These are phyloP conservation scores for Conticribra weissflogii DNA, from an alignment of 108 stramenopile genomes.

Conservation along the genomic window DNA sequence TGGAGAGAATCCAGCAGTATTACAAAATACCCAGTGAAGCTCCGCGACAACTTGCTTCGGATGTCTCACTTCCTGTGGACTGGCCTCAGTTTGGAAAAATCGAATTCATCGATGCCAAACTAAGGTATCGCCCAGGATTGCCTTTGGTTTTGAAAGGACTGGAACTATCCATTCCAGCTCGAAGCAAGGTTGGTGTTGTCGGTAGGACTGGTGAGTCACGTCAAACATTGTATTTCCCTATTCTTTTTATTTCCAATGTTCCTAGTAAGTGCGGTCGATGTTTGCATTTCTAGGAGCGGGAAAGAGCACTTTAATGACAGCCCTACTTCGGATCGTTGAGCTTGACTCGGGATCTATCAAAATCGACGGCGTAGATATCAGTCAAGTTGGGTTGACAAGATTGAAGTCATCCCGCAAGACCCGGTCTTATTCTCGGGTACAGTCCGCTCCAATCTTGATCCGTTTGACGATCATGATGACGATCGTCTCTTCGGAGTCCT, in stretches of 20 bases:
- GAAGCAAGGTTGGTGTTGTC: slow-evolving; percentile 83
- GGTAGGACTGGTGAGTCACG: slow-evolving; percentile 81
- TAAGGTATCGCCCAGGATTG: slow-evolving; percentile 84
- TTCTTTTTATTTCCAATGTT: not conserved
- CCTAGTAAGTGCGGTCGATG: slow-evolving; percentile 1
- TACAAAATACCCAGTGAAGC: slow-evolving; percentile 65
- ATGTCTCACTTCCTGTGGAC: slow-evolving; percentile 29
- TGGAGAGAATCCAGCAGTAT: slow-evolving; percentile 88
- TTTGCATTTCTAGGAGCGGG: slow-evolving; percentile 73
- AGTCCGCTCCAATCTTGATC: slow-evolving; percentile 93
- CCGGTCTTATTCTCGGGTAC: slow-evolving; percentile 94
- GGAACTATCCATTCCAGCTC: slow-evolving; percentile 64
- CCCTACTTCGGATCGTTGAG: slow-evolving; percentile 80
- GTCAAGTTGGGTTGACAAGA: slow-evolving; percentile 69
- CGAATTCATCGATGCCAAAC: slow-evolving; percentile 60
- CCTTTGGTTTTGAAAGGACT: slow-evolving; percentile 93
- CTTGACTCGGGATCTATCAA: slow-evolving; percentile 68
- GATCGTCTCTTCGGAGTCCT: slow-evolving; percentile 70
- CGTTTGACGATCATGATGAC: slow-evolving; percentile 74
- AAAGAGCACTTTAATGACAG: slow-evolving; percentile 89
- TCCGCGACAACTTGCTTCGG: slow-evolving; percentile 44
- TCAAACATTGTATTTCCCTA: slow-evolving; percentile 4
- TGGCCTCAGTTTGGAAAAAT: slow-evolving; percentile 87
- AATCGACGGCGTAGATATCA: slow-evolving; percentile 91
- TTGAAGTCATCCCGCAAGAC: slow-evolving; percentile 95